Evolutionary conservation across 2,329 filamentous ascomycete species (phyloP), one percentile per base, ranked within the genome.

Genomic region (Elsinoe ampelina): DNA sequence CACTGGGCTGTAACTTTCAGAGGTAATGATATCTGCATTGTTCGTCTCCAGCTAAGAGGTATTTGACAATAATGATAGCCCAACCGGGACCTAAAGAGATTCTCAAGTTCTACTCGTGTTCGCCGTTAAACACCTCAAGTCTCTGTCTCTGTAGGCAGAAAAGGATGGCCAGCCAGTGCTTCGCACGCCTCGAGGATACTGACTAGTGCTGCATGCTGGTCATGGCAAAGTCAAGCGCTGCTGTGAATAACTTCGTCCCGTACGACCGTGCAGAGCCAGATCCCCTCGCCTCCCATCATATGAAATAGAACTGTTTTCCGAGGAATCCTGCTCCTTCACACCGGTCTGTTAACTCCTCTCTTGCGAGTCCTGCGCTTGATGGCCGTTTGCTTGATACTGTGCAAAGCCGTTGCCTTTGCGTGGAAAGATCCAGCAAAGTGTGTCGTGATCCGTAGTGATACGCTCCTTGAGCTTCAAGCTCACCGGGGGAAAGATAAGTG

Each of bases 351-450:
- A 52, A 35, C 34, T 35, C 48, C 32, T 52, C 48, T 52, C 48
- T 52, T 52, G 48, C 48, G 48, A 39, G 48, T 52, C 48, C 35
- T 39, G 35, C 48, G 48, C 34, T n/a, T 13, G 48, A 15, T 52
- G 48, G 34, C 48, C 48, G 35, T 52, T 36, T 52, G 22, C 19
- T 39, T 36, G 15, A n/a, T 52, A 45, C 35, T 26, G 15, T 52
- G 34, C 48, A 39, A 35, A 39, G 26, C 34, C 35, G 13, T 19
- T 19, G 15, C 17, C 17, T 35, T 35, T 38, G 17, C 13, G 13
- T 20, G 30, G 48, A 52, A 39, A 39, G 19, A n/a, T 38, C 48
- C 34, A 39, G 48, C 48, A 36, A 50, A 17, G 30, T 34, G 17
- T 52, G 48, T 52, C 34, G 34, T 52, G n/a, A 39, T 26, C 32